phyloP scores from a whole-genome alignment of 2,329 filamentous ascomycete genomes.

The Mycosphaerella arachidis region DNA sequence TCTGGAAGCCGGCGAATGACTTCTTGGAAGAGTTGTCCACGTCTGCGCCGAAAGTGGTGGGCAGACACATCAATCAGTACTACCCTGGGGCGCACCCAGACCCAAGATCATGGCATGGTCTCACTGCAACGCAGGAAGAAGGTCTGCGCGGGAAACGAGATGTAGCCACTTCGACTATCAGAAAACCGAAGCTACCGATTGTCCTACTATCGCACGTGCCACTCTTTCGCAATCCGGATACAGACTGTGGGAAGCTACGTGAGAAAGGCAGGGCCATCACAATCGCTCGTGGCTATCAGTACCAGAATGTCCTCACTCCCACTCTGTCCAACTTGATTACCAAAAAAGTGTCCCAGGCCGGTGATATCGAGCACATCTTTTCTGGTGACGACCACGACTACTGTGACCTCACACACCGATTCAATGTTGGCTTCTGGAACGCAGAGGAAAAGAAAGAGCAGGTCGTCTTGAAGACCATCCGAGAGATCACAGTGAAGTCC shows the following conservation, averaged over 20 bases:
- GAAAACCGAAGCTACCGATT: constrained; percentile 66
- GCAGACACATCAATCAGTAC: constrained; percentile 54
- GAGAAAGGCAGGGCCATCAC: constrained; percentile 83
- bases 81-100: constrained; percentile 36
- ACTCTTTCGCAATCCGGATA: constrained; percentile 73
- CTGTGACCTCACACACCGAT: constrained; percentile 78
- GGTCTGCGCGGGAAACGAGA: neutral
- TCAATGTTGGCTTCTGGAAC: constrained; percentile 25
- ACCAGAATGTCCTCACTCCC: constrained; percentile 85
- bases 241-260: constrained; percentile 79
- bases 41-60: constrained; percentile 63
- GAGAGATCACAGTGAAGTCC: constrained; percentile 91
- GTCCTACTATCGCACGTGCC: constrained; percentile 89
- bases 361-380: constrained; percentile 80
- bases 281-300: constrained; percentile 80
- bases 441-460: constrained; percentile 39
- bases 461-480: constrained; percentile 47
- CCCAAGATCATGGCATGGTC: constrained; percentile 31
- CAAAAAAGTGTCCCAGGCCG: constrained; percentile 56
- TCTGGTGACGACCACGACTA: constrained; percentile 98
- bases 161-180: constrained; percentile 1
- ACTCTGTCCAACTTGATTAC: constrained; percentile 72
- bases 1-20: constrained; percentile 71
- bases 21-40: constrained; percentile 67
- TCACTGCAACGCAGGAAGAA: constrained; percentile 19